A percentile compares a stretch with the other conserved stretches of the same genome.
Conservation (phyloP, 2,329 filamentous ascomycete species). For the Esteya vermicola region DNA sequence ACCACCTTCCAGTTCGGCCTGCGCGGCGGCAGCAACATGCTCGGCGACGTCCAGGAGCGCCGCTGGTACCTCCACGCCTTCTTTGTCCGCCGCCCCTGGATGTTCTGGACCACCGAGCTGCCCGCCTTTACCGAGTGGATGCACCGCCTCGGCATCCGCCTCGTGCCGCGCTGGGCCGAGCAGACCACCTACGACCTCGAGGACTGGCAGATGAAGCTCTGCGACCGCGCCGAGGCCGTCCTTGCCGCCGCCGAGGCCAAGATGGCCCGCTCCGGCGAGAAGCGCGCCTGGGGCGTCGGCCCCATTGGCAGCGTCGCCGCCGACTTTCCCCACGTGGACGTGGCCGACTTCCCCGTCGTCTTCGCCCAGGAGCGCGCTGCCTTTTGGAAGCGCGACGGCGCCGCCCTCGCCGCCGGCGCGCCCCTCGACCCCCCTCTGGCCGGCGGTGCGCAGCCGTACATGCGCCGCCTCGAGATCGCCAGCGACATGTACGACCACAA, state of each 20-base stretch:
- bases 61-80: conserved; percentile 1
- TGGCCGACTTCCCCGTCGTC: conserved; percentile 1
- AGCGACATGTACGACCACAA: conserved; percentile 3
- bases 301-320: not conserved
- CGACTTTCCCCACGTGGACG: not conserved
- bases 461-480: not conserved
- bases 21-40: not conserved
- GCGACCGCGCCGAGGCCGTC: not conserved
- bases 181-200: conserved; percentile 1
- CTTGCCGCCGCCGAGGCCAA: too few species aligned
- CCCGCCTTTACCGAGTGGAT: not conserved
- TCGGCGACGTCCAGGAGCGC: not conserved
- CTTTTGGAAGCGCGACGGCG: not conserved
- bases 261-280: too few species aligned
- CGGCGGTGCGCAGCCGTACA: not conserved
- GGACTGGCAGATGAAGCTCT: conserved; percentile 1
- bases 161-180: not conserved
- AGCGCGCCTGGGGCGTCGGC: too few species aligned
- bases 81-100: not conserved
- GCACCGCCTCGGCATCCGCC: not conserved
- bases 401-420: not conserved
- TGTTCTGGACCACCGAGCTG: conserved; percentile 1
- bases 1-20: conserved; percentile 2
- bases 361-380: not conserved
- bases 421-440: too few species aligned